These are phyloP conservation scores for Lichenothelia convexa DNA, from an alignment of 495 filamentous ascomycete species.

Conservation along the genomic window DNA sequence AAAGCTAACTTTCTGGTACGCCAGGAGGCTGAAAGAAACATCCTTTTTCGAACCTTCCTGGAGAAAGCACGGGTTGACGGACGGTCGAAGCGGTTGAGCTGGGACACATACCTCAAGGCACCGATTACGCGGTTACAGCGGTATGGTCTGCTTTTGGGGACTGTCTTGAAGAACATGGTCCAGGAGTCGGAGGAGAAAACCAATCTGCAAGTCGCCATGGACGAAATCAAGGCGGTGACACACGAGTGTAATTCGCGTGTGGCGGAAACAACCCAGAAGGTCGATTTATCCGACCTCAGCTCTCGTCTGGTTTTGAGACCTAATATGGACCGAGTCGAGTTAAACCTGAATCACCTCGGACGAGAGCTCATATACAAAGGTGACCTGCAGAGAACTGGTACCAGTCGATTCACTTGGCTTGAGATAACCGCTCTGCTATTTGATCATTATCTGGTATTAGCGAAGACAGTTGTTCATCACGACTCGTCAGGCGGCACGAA, in stretches of 20 bases:
- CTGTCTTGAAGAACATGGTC: slow-evolving; percentile 67
- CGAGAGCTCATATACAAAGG: slow-evolving; percentile 77
- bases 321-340: slow-evolving; percentile 70
- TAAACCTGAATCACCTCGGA: slow-evolving; percentile 83
- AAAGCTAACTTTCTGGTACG: slow-evolving; percentile 66
- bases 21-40: slow-evolving; percentile 68
- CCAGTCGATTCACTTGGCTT: slow-evolving; percentile 72
- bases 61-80: slow-evolving; percentile 61
- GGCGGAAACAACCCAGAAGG: slow-evolving; percentile 83
- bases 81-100: slow-evolving; percentile 68
- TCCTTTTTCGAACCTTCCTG: slow-evolving; percentile 73
- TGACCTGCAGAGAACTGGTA: slow-evolving; percentile 74
- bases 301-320: slow-evolving; percentile 66
- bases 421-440: slow-evolving; percentile 88
- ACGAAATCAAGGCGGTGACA: slow-evolving; percentile 88
- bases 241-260: slow-evolving; percentile 86
- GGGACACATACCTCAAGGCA: slow-evolving; percentile 85
- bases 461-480: slow-evolving; percentile 53
- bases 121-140: slow-evolving; percentile 87
- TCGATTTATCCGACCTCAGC: slow-evolving; percentile 72
- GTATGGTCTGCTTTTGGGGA: slow-evolving; percentile 67
- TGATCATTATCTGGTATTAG: slow-evolving; percentile 88
- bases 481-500: slow-evolving; percentile 47
- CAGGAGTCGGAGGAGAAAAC: slow-evolving; percentile 77
- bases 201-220: slow-evolving; percentile 69